Evolutionary conservation across 176 grass and related monocot genomes (phyloP).

Genomic region (Panicum miliaceum): DNA sequence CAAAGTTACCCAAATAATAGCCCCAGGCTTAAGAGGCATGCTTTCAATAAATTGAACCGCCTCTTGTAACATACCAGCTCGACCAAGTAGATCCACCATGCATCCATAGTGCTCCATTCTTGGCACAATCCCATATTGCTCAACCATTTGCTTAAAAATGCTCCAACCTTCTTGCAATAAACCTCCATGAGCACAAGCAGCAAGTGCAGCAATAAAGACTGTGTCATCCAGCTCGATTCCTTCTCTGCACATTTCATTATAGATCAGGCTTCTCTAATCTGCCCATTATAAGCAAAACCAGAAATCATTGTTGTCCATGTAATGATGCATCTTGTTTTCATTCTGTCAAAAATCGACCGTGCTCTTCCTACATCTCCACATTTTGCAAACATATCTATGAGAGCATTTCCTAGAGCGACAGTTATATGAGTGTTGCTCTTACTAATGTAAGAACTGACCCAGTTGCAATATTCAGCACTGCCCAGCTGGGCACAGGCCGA

Average conservation of each 20-base stretch:
- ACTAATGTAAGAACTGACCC: constrained; percentile 54
- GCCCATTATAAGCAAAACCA: constrained; percentile 59
- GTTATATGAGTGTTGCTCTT: constrained; percentile 41
- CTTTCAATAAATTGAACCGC: constrained; percentile 56
- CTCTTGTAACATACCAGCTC: constrained; percentile 57
- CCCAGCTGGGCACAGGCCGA: constrained; percentile 49
- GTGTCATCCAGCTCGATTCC: constrained; percentile 50
- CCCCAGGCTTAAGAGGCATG: constrained; percentile 47
- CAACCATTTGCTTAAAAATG: constrained; percentile 57
- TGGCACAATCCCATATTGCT: constrained; percentile 41
- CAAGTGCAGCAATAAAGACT: constrained; percentile 45
- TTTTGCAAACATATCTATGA: constrained; percentile 64
- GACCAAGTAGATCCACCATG: constrained; percentile 50
- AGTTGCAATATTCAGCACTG: constrained; percentile 53
- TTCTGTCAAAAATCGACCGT: constrained; percentile 37
- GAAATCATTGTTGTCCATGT: constrained; percentile 72
- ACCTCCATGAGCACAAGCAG: constrained; percentile 62
- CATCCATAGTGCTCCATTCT: constrained; percentile 58
- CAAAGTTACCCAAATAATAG: constrained; percentile 57
- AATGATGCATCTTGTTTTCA: constrained; percentile 48
- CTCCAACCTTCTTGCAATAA: constrained; percentile 53
- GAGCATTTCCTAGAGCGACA: constrained; percentile 55
- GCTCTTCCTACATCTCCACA: constrained; percentile 57
- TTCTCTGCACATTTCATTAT: constrained; percentile 47
- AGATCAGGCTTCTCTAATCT: constrained; percentile 44